Evolutionary conservation across 1,139 yeast species (phyloP), one percentile per base, ranked within the genome.

Genomic region (Candida albicans): DNA sequence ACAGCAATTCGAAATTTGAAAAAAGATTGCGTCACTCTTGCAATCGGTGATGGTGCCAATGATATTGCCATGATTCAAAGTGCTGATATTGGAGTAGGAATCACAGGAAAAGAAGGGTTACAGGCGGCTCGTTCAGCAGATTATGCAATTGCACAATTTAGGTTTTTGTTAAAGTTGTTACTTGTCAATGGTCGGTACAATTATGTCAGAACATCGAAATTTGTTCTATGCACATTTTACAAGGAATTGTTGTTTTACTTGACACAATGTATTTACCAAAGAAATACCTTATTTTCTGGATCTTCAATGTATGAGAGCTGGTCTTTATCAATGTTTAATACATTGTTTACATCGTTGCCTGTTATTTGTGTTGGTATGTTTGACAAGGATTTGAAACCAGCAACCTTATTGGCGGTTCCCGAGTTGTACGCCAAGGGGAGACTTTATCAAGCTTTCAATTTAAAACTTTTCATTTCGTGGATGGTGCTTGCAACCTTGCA

Each of bases 31-130:
- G 96, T 93, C 6, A 89, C 97, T 0, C 73, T 95, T 48, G 99
- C 99, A 0, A 88, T 95, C 59, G 99, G 99, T n/a, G 99, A 93
- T 67, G 99, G 99, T 54, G 99, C 99, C 1, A 93, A 93, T 60
- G 99, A 93, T 64, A 90, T 93, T 62, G 98, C 99, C 2, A 93
- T 93, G 99, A 93, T 93, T 51, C 98, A 93, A 67, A 87, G 96
- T 58, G 99, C 99, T 0, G 98, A 93, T 65, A 91, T 93, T 45
- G 99, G 99, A 18, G 82, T 93, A 49, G 99, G 99, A 33, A 93
- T 93, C 43, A 91, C 98, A 1, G 99, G 99, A 39, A 87, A 86
- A 55, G 99, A 93, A 67, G 99, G 99, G 2, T 68, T 93, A 39
- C 99, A 93, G 60, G 99, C 99, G 0, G 96, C 99, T 0, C 73